Conservation (phyloP, 805 yeast genomes). For the Barnettozyma siamensis region DNA sequence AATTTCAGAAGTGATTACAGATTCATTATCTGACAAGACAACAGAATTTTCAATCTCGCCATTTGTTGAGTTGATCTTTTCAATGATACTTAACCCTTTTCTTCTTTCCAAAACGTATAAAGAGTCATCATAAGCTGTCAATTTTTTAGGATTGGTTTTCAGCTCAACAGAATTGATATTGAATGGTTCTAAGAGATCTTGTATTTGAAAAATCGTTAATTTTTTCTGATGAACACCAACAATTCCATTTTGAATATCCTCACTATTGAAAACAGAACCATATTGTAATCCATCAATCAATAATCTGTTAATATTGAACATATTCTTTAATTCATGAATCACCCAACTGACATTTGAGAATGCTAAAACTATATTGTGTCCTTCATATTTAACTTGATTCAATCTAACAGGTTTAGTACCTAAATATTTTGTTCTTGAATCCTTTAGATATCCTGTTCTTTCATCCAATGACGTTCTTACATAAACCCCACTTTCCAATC, state of each 20-base stretch:
- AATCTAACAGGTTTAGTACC: slow-evolving; percentile 64
- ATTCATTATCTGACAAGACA: slow-evolving; percentile 9
- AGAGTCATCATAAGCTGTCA: slow-evolving; percentile 24
- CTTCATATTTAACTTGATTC: slow-evolving; percentile 10
- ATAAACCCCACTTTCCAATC: slow-evolving; percentile 80
- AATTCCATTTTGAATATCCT: slow-evolving; percentile 56
- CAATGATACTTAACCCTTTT: slow-evolving; percentile 7
- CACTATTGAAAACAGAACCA: slow-evolving; percentile 54
- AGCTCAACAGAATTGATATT: slow-evolving; percentile 35
- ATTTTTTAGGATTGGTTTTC: slow-evolving; percentile 45
- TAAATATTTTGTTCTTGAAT: slow-evolving; percentile 62
- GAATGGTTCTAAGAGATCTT: slow-evolving; percentile 30
- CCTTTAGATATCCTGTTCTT: slow-evolving; percentile 53
- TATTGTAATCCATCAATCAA: slow-evolving; percentile 29
- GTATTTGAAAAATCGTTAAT: slow-evolving; percentile 52
- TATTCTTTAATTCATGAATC: slow-evolving; percentile 21
- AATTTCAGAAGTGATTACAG: slow-evolving; percentile 10
- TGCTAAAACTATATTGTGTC: slow-evolving; percentile 24
- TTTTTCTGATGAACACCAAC: slow-evolving; percentile 53
- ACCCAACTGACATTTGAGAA: slow-evolving; percentile 31
- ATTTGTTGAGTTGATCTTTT: slow-evolving; percentile 11
- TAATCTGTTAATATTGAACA: slow-evolving; percentile 27
- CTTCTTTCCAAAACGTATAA: slow-evolving; percentile 17
- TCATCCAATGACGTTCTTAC: slow-evolving; percentile 54
- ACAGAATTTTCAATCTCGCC: slow-evolving; percentile 11